Conservation (phyloP, 768 basidiomycete species). For the Russula compacta region DNA sequence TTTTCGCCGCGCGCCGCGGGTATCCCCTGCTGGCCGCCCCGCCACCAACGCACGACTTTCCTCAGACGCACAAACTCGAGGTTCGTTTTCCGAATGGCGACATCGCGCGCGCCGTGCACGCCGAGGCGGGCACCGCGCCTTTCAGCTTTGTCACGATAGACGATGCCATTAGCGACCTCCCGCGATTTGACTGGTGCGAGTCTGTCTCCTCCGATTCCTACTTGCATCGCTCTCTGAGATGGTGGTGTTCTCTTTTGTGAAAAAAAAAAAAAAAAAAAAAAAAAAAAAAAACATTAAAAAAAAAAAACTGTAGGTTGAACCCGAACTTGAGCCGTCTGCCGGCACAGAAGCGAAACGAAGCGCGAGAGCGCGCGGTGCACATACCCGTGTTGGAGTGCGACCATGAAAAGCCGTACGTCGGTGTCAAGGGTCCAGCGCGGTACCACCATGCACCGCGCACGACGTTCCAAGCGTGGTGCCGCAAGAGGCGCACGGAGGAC, state of each 20-base stretch:
- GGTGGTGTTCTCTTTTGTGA: neutral
- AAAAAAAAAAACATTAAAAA: neutral
- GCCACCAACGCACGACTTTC: conserved; percentile 37
- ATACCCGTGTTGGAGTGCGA: conserved; percentile 31
- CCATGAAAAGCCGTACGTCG: conserved; percentile 29
- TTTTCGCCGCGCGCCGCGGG: conserved; percentile 34
- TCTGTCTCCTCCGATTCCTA: neutral
- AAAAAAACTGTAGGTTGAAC: conserved; percentile 8
- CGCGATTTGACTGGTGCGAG: conserved; percentile 62
- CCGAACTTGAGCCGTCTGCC: conserved; percentile 9
- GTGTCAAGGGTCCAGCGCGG: conserved; percentile 23
- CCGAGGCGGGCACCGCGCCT: conserved; percentile 42
- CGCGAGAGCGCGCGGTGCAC: neutral
- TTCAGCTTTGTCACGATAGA: conserved; percentile 44
- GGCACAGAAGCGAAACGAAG: conserved; percentile 26
- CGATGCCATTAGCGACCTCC: conserved; percentile 69
- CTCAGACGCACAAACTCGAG: conserved; percentile 33
- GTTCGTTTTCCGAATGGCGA: conserved; percentile 42
- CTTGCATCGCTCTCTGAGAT: conserved; percentile 7
- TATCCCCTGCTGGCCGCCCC: conserved; percentile 33
- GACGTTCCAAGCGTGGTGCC: conserved; percentile 38
- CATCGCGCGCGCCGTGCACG: conserved; percentile 36
- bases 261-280: neutral
- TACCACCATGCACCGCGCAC: conserved; percentile 33
- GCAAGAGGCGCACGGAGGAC: conserved; percentile 37